Percentiles rank a stretch among this genome's conserved stretches.
These are phyloP conservation scores for Chalaropsis thielavioides DNA, from an alignment of 2,329 filamentous ascomycete genomes.

Conservation along the genomic window DNA sequence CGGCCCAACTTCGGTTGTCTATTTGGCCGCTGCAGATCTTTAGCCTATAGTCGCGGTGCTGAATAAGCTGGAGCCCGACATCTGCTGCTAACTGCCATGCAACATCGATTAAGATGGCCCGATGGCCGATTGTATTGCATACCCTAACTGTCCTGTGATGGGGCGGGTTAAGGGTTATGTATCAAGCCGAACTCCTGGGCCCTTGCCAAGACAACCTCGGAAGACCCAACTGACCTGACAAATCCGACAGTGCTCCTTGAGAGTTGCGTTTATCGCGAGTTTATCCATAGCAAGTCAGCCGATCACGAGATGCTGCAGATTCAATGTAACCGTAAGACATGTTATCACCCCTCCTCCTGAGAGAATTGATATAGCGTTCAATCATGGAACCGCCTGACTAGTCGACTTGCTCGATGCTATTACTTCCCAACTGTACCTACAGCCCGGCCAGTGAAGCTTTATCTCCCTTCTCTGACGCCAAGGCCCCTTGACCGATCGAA, in stretches of 20 bases:
- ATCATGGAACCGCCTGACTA: not conserved
- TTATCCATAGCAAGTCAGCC: too few species aligned
- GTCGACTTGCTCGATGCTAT: not conserved
- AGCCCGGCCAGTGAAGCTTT: not conserved
- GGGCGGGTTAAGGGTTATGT: not conserved
- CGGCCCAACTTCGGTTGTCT: conserved; percentile 3
- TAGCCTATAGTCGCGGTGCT: not conserved
- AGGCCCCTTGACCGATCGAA: not conserved
- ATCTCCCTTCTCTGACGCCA: not conserved
- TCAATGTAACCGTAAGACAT: too few species aligned
- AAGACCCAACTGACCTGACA: too few species aligned
- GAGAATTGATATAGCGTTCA: not conserved
- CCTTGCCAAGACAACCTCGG: not conserved
- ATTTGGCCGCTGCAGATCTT: not conserved
- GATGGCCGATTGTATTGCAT: not conserved
- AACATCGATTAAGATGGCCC: not conserved
- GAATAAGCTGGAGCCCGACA: not conserved
- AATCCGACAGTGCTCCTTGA: too few species aligned
- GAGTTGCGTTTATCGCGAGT: too few species aligned
- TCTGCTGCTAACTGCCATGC: not conserved
- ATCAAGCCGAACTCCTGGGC: not conserved
- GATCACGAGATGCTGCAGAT: too few species aligned
- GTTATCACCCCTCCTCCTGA: too few species aligned
- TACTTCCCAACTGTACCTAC: not conserved
- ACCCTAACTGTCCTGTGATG: not conserved